phyloP scores from a whole-genome alignment of 2,329 filamentous ascomycete genomes.

The Nemania sp. region DNA sequence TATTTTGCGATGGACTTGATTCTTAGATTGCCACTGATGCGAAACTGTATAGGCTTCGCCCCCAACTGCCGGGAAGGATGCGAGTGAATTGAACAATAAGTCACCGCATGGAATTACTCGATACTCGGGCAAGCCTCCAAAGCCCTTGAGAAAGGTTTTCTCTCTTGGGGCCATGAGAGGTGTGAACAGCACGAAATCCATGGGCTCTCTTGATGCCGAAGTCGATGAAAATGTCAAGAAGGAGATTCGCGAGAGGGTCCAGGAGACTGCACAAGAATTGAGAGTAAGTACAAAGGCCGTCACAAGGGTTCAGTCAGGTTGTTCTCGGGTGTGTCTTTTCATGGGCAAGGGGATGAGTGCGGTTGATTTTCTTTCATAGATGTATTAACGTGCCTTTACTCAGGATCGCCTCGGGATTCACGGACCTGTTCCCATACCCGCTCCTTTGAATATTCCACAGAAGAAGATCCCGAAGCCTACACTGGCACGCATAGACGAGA shows the following conservation, averaged over 20 bases:
- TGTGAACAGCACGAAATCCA: background rate
- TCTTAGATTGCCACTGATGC: background rate
- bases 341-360: background rate
- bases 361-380: background rate
- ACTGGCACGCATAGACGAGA: background rate
- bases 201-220: background rate
- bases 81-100: background rate
- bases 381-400: background rate
- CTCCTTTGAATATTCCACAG: background rate
- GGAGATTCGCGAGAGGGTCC: background rate
- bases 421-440: background rate
- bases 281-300: slow-evolving; percentile 7
- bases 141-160: background rate
- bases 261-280: background rate
- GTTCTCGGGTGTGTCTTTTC: background rate
- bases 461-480: background rate
- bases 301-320: too few species aligned
- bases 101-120: background rate
- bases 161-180: background rate
- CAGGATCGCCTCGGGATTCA: slow-evolving; percentile 14
- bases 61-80: background rate
- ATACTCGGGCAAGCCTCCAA: background rate
- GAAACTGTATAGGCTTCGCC: background rate
- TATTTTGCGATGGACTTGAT: background rate
- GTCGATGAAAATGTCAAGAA: background rate